Evolutionary conservation across 108 stramenopile genomes (phyloP), one percentile per base, ranked within the genome.

Genomic region (Fistulifera solaris): DNA sequence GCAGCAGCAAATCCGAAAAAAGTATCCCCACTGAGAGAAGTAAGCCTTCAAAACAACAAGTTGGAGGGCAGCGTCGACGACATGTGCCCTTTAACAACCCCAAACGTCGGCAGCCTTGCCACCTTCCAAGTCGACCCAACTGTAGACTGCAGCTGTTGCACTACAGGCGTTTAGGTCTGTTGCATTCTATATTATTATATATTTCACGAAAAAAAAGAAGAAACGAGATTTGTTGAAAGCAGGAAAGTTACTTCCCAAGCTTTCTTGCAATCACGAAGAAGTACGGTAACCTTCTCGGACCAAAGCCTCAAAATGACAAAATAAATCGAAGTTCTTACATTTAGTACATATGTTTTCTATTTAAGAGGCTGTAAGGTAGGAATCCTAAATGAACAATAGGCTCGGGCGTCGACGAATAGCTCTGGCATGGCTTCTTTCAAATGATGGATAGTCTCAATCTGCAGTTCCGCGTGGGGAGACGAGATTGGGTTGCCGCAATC

Each of bases 401-500:
- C 8, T 35, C 31, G 31, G 8, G 31, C 31, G 3, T 35, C 31
- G 31, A 35, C 60, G 53, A 81, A 81, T 10, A 81, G 31, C 47
- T 81, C 80, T 7, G 80, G 80, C 25, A 65, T 40, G 8, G 75
- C 64, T n/a, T 50, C 51, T 19, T 38, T 48, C 16, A 81, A 40
- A 1, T 81, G 63, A 53, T 81, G 76, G 49, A 81, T 81, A 10
- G 56, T 50, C 42, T 77, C 73, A 39, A 81, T 62, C 60, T 81
- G 76, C 11, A 56, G 47, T 41, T 81, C 80, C 16, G 80, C 75
- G 54, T 81, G 59, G 28, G 72, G 72, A 24, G 70, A 55, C 10
- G 64, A 40, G n/a, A 81, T 59, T 17, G 61, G 38, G 5, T 47
- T 52, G 0, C 75, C 77, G 42, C 52, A 60, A 62, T 87, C 81